A percentile compares a stretch with the other conserved stretches of the same genome.
These are phyloP conservation scores for Nicotiana rustica DNA, from an alignment of 305 asterid species.

Conservation along the genomic window DNA sequence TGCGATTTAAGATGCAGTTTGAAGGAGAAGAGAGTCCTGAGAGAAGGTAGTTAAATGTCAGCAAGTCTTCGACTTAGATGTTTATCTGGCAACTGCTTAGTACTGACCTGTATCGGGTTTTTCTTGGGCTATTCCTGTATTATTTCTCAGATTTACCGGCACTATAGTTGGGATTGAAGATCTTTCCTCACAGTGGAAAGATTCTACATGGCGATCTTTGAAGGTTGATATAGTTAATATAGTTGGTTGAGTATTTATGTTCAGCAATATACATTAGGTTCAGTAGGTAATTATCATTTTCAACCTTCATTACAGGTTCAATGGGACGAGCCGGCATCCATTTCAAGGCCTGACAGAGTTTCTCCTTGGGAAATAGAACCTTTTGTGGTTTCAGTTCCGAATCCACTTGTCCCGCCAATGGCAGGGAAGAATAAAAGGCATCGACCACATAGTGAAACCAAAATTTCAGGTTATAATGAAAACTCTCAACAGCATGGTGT, in stretches of 20 bases:
- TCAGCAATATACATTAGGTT: constrained; percentile 11
- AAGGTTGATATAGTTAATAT: constrained; percentile 55
- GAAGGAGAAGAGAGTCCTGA: constrained; percentile 98
- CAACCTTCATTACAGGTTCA: constrained; percentile 65
- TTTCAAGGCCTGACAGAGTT: constrained; percentile 84
- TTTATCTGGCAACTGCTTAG: constrained; percentile 32
- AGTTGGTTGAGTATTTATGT: neutral
- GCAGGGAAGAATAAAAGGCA: constrained; percentile 69
- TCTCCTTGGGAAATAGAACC: constrained; percentile 99
- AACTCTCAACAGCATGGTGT: neutral
- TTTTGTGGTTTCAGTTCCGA: constrained; percentile 67
- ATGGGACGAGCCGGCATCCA: constrained; percentile 92
- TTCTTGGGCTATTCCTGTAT: constrained; percentile 5
- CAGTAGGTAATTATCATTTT: neutral
- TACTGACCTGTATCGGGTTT: constrained; percentile 28
- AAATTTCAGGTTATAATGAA: constrained; percentile 59
- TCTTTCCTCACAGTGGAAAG: constrained; percentile 71
- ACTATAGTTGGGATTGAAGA: constrained; percentile 89
- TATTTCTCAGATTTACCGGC: constrained; percentile 79
- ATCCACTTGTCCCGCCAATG: constrained; percentile 54
- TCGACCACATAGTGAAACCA: constrained; percentile 61
- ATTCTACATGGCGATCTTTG: constrained; percentile 88
- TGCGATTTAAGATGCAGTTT: constrained; percentile 91
- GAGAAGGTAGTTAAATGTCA: constrained; percentile 63
- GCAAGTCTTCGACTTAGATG: neutral